Percentiles rank a stretch among this genome's conserved stretches.
Evolutionary conservation across 345 rosid species (phyloP).

Genomic region (Pistacia vera): DNA sequence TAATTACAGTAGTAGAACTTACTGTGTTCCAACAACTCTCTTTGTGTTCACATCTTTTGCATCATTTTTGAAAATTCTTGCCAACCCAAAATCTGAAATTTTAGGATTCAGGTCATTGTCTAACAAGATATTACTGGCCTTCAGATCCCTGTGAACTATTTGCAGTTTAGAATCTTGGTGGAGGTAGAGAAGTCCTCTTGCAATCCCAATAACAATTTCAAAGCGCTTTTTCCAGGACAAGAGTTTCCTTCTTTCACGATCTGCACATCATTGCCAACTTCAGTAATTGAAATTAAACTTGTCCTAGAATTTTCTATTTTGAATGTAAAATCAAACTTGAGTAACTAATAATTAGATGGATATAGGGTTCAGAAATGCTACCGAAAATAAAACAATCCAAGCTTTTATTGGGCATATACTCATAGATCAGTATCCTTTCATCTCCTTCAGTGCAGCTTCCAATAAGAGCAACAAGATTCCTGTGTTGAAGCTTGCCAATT

Average conservation of each 20-base stretch:
- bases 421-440: slow-evolving; percentile 41
- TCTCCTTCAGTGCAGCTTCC: slow-evolving; percentile 39
- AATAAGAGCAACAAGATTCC: slow-evolving; percentile 42
- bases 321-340: no score
- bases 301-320: neutral
- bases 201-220: slow-evolving; percentile 43
- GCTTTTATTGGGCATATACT: slow-evolving; percentile 39
- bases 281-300: neutral
- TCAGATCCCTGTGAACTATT: slow-evolving; percentile 51
- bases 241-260: slow-evolving; percentile 24
- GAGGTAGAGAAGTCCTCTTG: slow-evolving; percentile 51
- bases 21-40: slow-evolving; percentile 55
- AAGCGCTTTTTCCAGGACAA: slow-evolving; percentile 31
- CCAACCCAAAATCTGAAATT: slow-evolving; percentile 45
- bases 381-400: slow-evolving; percentile 39
- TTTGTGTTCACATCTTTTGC: slow-evolving; percentile 34
- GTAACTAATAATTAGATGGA: neutral
- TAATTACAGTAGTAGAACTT: slow-evolving; percentile 14
- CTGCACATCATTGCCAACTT: slow-evolving; percentile 19
- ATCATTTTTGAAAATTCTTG: slow-evolving; percentile 30
- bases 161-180: slow-evolving; percentile 52
- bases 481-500: slow-evolving; percentile 48
- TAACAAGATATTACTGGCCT: slow-evolving; percentile 34
- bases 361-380: neutral
- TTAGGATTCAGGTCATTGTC: slow-evolving; percentile 38